Base-by-base conservation (phyloP, 1,284 basidiomycete species). In the Pterulicium gracile region DNA sequence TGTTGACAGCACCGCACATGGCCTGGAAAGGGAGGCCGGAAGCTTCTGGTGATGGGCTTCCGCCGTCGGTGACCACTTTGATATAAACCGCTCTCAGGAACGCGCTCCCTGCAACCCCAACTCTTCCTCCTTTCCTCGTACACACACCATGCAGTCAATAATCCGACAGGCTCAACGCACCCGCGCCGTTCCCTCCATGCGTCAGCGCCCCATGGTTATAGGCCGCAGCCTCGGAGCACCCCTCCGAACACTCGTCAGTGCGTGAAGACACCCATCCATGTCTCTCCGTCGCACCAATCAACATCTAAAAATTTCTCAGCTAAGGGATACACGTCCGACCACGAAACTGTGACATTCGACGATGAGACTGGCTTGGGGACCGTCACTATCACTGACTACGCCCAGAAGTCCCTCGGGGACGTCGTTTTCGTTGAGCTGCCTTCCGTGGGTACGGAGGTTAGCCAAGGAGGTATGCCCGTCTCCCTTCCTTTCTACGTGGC, bases 351-450 rank as follows among this genome's bases (percentile, higher is more conserved):
- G 50, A 65, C 73, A 24, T 90, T 81, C 62, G 93, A 98, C 62
- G 77, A 87, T 50, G 63, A 67, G 43, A 88, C 86, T 40, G 82
- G 85, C 49, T 58, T 93, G 44, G 96, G 92, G 36, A 86, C 77
- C 4, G 74, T 98, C 39, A 81, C 82, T 40, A 93, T 99, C 62
- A 98, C 96, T 17, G 75, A 97, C 63, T 89, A 97, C 62, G 95
- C 95, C 3, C 93, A 98, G 63, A 79, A 82, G 48, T 82, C 85
- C 44, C 75, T 99, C 2, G 96, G 95, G 20, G 96, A 99, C 64
- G 92, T 98, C 48, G 95, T 98, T 43, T 99, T 92, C 67, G 92
- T 98, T 47, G 96, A 98, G 64, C 75, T 98, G 47, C 90, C 92
- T 2, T 56, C 64, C 12, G 61, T 75, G n/a, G 91, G 87, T 5